Evolutionary conservation across 495 filamentous ascomycete species (phyloP).

Genomic region (Sporormia fimetaria): DNA sequence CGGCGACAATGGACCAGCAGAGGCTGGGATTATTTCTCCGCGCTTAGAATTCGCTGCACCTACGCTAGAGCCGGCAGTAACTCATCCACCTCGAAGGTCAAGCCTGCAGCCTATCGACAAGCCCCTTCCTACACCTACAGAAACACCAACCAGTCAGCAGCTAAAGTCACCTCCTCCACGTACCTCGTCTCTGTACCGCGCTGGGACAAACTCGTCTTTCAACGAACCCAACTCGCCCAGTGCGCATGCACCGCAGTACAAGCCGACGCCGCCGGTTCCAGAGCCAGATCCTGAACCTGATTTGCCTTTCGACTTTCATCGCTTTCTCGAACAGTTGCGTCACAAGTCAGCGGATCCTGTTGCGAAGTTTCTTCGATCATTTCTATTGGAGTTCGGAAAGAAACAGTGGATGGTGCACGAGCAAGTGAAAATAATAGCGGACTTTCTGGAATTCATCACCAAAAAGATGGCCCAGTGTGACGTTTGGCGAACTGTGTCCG

Average conservation of each 20-base stretch:
- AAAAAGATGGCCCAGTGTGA: conserved; percentile 99
- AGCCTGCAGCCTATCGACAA: conserved; percentile 62
- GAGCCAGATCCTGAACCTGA: conserved; percentile 82
- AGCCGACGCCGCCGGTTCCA: conserved; percentile 52
- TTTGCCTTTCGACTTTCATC: conserved; percentile 93
- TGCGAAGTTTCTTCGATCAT: conserved; percentile 87
- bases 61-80: conserved; percentile 47
- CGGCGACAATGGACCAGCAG: conserved; percentile 50
- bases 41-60: conserved; percentile 61
- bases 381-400: conserved; percentile 89
- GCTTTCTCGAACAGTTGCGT: conserved; percentile 88
- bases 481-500: conserved; percentile 90
- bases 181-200: conserved; percentile 26
- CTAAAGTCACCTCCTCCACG: conserved; percentile 22
- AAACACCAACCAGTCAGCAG: conserved; percentile 10
- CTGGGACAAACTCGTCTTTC: conserved; percentile 24
- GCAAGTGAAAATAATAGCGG: conserved; percentile 95
- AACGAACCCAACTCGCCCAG: conserved; percentile 41
- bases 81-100: conserved; percentile 72
- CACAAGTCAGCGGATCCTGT: conserved; percentile 95
- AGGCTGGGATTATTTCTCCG: conserved; percentile 74
- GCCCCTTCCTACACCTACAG: conserved; percentile 10
- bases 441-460: conserved; percentile 94
- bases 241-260: conserved; percentile 45
- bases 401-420: conserved; percentile 99